Conservation (phyloP, 345 rosid genomes). For the Gossypium australe region DNA sequence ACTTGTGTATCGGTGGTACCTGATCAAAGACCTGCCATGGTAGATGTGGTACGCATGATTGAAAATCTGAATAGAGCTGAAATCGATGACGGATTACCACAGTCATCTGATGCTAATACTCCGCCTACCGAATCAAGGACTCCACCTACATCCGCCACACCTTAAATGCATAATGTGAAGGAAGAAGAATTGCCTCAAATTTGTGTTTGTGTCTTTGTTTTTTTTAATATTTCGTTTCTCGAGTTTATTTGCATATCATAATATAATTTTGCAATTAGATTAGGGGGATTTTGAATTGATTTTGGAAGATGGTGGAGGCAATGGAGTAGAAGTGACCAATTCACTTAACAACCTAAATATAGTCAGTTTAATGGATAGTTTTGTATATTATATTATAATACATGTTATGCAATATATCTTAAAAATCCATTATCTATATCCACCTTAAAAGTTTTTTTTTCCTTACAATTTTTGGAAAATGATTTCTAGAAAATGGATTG, state of each 20-base stretch:
- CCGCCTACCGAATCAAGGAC: slow-evolving; percentile 72
- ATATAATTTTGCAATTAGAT: too few species aligned
- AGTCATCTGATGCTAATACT: slow-evolving; percentile 85
- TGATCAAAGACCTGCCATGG: slow-evolving; percentile 84
- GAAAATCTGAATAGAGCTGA: slow-evolving; percentile 79
- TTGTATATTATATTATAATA: too few species aligned
- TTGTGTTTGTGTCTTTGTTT: too few species aligned
- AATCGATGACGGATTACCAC: slow-evolving; percentile 72
- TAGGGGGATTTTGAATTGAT: slow-evolving; percentile 16
- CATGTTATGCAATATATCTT: too few species aligned
- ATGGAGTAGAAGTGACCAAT: neutral
- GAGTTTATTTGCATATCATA: too few species aligned
- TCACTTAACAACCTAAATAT: too few species aligned
- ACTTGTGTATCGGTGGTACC: slow-evolving; percentile 83
- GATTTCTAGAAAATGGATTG: too few species aligned
- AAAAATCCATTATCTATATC: too few species aligned
- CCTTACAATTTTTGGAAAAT: too few species aligned
- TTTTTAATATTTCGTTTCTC: too few species aligned
- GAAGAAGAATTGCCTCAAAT: neutral
- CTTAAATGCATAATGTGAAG: slow-evolving; percentile 16
- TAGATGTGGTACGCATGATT: slow-evolving; percentile 81
- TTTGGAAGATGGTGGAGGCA: slow-evolving; percentile 14
- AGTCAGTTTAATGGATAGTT: too few species aligned
- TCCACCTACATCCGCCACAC: slow-evolving; percentile 51
- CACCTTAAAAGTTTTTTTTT: too few species aligned